phyloP scores from a whole-genome alignment of 192 early-diverging fungal genomes.

The Coemansia javaensis region DNA sequence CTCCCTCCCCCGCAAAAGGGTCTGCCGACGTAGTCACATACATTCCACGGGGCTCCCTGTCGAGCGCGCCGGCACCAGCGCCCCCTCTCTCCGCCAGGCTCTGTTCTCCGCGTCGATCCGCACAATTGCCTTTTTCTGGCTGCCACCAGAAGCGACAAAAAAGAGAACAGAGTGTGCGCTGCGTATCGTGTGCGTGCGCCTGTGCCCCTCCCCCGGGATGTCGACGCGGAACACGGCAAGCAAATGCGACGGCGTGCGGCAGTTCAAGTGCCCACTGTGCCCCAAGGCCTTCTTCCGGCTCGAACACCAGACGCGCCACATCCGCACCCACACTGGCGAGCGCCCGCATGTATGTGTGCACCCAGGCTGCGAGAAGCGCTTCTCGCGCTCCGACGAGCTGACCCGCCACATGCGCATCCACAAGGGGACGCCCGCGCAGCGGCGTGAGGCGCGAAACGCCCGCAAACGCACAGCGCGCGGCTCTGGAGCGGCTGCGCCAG shows the following conservation, averaged over 20 bases:
- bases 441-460: constrained; percentile 30
- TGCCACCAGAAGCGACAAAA: neutral
- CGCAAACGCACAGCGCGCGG: constrained; percentile 40
- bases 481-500: neutral
- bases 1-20: too few relatives aligned
- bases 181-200: too few relatives aligned
- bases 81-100: too few relatives aligned
- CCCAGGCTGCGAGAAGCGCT: constrained; percentile 72
- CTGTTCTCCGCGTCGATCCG: too few relatives aligned
- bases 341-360: constrained; percentile 74
- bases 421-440: constrained; percentile 31
- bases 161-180: too few relatives aligned
- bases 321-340: constrained; percentile 83
- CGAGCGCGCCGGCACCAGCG: too few relatives aligned
- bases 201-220: too few relatives aligned
- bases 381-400: constrained; percentile 74
- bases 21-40: too few relatives aligned
- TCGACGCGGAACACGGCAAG: constrained; percentile 33
- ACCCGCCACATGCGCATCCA: constrained; percentile 63
- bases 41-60: neutral
- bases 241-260: constrained; percentile 48
- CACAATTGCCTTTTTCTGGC: neutral
- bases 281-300: constrained; percentile 69
- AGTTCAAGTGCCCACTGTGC: constrained; percentile 70
- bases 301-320: constrained; percentile 77